Evolutionary conservation across 2,329 filamentous ascomycete species (phyloP), one percentile per base, ranked within the genome.

Genomic region (Aschersonia sp.): DNA sequence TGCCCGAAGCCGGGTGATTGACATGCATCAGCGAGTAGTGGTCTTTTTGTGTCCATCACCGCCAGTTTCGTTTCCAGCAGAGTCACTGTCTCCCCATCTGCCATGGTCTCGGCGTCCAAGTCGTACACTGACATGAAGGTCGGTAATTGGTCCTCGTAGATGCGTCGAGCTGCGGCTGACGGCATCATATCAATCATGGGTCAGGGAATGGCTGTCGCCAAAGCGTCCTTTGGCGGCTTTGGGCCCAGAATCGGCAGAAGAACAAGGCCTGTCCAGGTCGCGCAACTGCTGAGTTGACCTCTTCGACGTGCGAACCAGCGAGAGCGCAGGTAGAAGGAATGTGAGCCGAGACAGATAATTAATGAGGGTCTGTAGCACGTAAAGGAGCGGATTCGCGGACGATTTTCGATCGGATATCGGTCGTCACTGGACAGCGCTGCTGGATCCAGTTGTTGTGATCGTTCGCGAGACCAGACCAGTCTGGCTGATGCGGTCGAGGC

Each of bases 81-180:
- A 5, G 75, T 75, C 42, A 78, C 71, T 9, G 73, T 66, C 49
- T 71, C 72, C 46, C 68, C 68, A 44, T 75, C 73, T 49, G 70
- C 71, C 60, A 75, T 74, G 49, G 65, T 70, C 54, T 73, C 73
- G 54, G 66, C 66, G 58, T 83, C 78, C 54, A 82, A 71, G 61
- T 81, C 79, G 68, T 83, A 85, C 49, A 86, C 81, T 49, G 82
- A 81, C 81, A 84, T 85, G 58, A 86, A 84, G 29, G 82, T 79
- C 60, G 82, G 82, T 71, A 86, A 81, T 63, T 81, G 78, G 60
- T 81, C 78, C 69, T 82, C 77, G 62, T 78, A 81, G 57, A 79
- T 62, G 62, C 76, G 73, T 56, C 77, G 69, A 47, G 76, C 70
- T 50, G 78, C 71, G 54, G 78, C 74, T 56, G 77, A 79, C 63